Evolutionary conservation across 2,329 filamentous ascomycete genomes (phyloP).

Genomic region (Botryosphaeria agaves): DNA sequence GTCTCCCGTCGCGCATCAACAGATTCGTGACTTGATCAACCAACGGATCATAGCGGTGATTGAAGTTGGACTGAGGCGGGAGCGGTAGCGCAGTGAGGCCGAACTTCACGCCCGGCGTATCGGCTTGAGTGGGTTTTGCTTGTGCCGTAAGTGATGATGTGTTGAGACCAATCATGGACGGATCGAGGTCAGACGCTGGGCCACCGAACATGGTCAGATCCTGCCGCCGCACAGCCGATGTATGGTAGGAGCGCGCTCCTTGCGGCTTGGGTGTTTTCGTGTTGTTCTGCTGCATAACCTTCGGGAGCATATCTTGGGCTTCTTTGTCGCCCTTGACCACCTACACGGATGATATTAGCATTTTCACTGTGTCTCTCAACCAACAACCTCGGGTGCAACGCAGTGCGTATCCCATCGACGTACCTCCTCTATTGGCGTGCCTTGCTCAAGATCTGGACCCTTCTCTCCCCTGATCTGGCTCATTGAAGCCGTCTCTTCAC

Average conservation of each 20-base stretch:
- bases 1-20: slow-evolving; percentile 82
- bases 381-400: not conserved
- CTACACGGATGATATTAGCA: slow-evolving; percentile 19
- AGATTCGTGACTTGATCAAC: slow-evolving; percentile 77
- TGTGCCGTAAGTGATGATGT: slow-evolving; percentile 2
- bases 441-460: slow-evolving; percentile 45
- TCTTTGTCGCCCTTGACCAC: slow-evolving; percentile 46
- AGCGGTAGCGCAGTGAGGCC: slow-evolving; percentile 51
- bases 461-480: slow-evolving; percentile 38
- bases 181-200: slow-evolving; percentile 8
- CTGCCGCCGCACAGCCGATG: slow-evolving; percentile 24
- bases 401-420: slow-evolving; percentile 6
- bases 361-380: not conserved
- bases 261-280: slow-evolving; percentile 21
- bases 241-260: slow-evolving; percentile 40
- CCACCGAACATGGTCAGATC: slow-evolving; percentile 3
- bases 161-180: slow-evolving; percentile 11
- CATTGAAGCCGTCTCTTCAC: slow-evolving; percentile 45
- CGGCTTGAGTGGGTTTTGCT: slow-evolving; percentile 3
- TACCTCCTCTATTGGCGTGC: slow-evolving; percentile 50
- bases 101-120: slow-evolving; percentile 53
- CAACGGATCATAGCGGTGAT: slow-evolving; percentile 71
- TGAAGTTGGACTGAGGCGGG: slow-evolving; percentile 45
- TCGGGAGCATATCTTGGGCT: slow-evolving; percentile 42
- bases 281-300: slow-evolving; percentile 48